Evolutionary conservation across 306 rosid species (phyloP), one percentile per base, ranked within the genome.

Genomic region (Oxytropis ochrocephala): DNA sequence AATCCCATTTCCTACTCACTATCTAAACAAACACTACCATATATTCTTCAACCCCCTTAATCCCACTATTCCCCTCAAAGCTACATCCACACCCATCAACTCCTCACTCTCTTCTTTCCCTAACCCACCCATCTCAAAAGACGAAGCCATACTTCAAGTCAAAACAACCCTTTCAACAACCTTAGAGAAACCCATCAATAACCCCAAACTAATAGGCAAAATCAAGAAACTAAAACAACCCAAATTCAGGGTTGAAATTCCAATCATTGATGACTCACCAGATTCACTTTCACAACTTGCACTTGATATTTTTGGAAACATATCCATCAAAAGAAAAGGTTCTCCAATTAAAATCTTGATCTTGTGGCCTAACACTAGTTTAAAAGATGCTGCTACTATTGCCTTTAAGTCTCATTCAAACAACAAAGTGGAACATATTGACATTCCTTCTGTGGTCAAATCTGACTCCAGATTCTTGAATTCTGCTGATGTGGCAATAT

Each of bases 161-260:
- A 88, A 85, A 65, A 82, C 82, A 59, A 88, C 96, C 55, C 90
- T 94, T 85, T 81, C 88, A 39, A 76, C 81, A 50, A 70, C 91
- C 72, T 73, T 88, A 57, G 89, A 89, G 65, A 88, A 87, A 73
- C 96, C 97, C 67, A 89, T 94, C 78, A 90, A 87, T 85, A 91
- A 82, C 80, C 79, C 86, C 64, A 87, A 82, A 63, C 84, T 87
- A 53, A 60, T 88, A 41, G 89, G 79, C 46, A 88, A 79, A 73
- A 49, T 78, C 68, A 91, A 91, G 85, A 91, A 86, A 50, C 76
- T 79, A 8, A 89, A 65, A 67, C 96, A 94, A 53, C 95, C 99
- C 62, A 80, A 87, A 27, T 87, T 91, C 68, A 80, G 85, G 36
- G 70, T 94, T 29, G 96, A 94, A 74, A 91, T 91, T 48, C 96